Evolutionary conservation across 108 stramenopile genomes (phyloP), one percentile per base, ranked within the genome.

Genomic region (Skeletonema menzelii): DNA sequence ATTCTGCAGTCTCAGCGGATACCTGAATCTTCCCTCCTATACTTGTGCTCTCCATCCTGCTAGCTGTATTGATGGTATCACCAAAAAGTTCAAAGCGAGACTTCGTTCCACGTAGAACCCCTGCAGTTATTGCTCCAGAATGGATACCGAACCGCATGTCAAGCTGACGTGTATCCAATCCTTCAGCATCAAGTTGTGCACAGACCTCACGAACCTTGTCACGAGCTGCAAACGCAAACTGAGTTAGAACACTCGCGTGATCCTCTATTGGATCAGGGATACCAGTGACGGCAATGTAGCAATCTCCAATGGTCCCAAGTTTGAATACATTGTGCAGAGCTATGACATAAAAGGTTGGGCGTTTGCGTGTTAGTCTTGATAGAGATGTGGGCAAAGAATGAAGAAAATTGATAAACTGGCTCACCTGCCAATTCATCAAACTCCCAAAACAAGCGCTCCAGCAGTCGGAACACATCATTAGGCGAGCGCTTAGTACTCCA

Each of bases 61-160:
- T 72, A 3, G 86, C 86, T 13, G 87, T 88, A 62, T 88, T 88
- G 56, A 87, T 79, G 1, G 86, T 87, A 56, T 86, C 86, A 10
- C 86, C 86, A 61, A 86, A 87, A 2, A 87, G 55, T 56, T 84
- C 79, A 22, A 86, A 88, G 14, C 86, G 82, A 15, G 84, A 77
- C 35, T 82, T 84, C 14, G 76, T 75, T 38, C 88, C 86, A 1
- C 88, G 77, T 56, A 88, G 34, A 12, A 88, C 84, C 0, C 88
- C 88, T 4, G 88, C 88, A 12, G 84, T 86, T 13, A 80, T 84
- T 19, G 82, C 79, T 14, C 88, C 88, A 32, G 75, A 77, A 53
- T 86, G 85, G 15, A 86, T 75, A 11, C 88, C 88, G 56, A 85
- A 75, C 37, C 87, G 69, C 75, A 86, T 69, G 61, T 67, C 74